Evolutionary conservation across 1,284 basidiomycete genomes (phyloP), one percentile per base, ranked within the genome.

Genomic region (Sutorius eximius): DNA sequence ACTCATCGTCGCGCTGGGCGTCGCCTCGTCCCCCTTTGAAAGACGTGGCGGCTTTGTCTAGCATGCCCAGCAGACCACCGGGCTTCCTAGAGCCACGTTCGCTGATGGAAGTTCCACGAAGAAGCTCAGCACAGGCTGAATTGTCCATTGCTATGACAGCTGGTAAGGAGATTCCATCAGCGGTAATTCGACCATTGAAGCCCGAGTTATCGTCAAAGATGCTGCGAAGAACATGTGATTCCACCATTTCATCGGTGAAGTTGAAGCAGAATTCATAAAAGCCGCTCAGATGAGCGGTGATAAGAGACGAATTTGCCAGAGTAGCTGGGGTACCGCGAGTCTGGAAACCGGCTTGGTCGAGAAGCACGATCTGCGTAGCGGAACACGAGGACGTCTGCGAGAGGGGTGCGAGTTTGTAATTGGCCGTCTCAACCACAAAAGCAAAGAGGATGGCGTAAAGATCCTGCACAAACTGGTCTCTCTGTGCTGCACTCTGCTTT

Each of bases 391-490:
- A 80, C 15, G 75, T 73, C 3, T 81, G 74, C 3, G 80, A 68
- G 49, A 75, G 77, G 1, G 87, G 82, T 3, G 87, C 89, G 3
- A 94, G 72, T 55, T 86, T 85, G 72, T 93, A 90, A 71, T 98
- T 98, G 61, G 89, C 88, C 1, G 89, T 92, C 72, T 98, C 95
- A 45, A 95, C 87, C 53, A 97, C 81, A 64, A 91, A 98, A 0
- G 93, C 87, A 65, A 97, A 95, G 24, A 98, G 80, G 64, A 97
- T 94, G n/a, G 92, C 86, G 69, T 98, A 98, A 45, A 97, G 79
- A 63, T 95, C 91, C 53, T 86, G 82, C 49, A 91, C 82, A 56
- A 94, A 82, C 42, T 83, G 80, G 64, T 95, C 90, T 45, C 93
- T 82, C 71, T 98, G 95, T 1, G 68, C 70, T 3, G 80, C 76